Evolutionary conservation across 352 stramenopile species (phyloP).

Genomic region (Aphanomyces astaci): DNA sequence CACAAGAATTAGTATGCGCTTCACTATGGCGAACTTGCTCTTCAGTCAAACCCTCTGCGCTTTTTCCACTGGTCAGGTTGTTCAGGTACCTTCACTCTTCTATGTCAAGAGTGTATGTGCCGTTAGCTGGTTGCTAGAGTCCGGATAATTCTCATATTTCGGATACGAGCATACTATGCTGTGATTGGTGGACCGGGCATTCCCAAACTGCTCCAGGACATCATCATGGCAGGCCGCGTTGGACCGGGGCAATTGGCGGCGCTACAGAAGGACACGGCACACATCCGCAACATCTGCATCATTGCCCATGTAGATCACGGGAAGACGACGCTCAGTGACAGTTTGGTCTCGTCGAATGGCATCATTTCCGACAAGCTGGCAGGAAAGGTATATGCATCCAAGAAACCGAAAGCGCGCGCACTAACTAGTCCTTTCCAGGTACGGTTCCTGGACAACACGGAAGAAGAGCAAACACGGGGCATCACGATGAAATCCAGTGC

Average conservation of each 20-base stretch:
- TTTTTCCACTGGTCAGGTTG: too few relatives aligned
- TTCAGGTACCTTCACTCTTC: not conserved
- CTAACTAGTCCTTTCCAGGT: constrained; percentile 34
- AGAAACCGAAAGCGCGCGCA: not conserved
- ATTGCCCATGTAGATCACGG: constrained; percentile 93
- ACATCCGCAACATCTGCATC: constrained; percentile 94
- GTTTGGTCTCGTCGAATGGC: constrained; percentile 92
- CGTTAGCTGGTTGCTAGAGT: too few relatives aligned
- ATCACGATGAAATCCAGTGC: constrained; percentile 97
- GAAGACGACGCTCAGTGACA: constrained; percentile 90
- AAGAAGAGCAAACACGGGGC: constrained; percentile 91
- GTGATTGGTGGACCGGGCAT: not conserved
- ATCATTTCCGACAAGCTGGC: constrained; percentile 96
- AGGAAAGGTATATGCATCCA: constrained; percentile 62
- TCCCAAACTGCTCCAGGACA: not conserved
- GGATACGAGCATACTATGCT: not conserved
- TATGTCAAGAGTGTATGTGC: constrained; percentile 1
- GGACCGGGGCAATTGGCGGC: constrained; percentile 32
- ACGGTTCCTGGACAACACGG: constrained; percentile 94
- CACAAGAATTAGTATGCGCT: too few relatives aligned
- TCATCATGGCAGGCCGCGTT: constrained; percentile 18
- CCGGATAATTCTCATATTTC: too few relatives aligned
- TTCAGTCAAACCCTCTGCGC: too few relatives aligned
- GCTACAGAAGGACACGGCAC: constrained; percentile 62
- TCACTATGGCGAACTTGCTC: too few relatives aligned